Base-by-base conservation (phyloP, 768 basidiomycete genomes). In the Lyophyllum semitale region DNA sequence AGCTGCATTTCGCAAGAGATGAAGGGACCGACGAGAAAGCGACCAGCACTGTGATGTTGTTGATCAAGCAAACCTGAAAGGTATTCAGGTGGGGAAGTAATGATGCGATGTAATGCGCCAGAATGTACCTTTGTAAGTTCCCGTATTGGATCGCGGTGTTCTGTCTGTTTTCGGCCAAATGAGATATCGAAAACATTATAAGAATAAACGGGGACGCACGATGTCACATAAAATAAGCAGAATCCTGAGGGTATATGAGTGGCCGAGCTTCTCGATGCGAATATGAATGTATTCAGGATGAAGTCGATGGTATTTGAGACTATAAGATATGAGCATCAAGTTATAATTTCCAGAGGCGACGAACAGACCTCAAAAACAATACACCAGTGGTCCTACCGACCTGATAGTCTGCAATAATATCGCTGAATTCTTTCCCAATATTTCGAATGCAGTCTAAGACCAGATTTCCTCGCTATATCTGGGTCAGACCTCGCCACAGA, bases 231-330 rank as follows among this genome's bases (percentile, higher is more conserved):
- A 77, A 43, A 98, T 80, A 22, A 99, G 82, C 27, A 98, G 76
- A 52, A 99, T 83, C 44, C 97, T 77, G 15, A 98, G 79, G 57
- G 82, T 89, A 70, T 94, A 98, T 1, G 84, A 83, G 32, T 80
- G 81, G 3, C 88, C 91, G 18, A 99, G 84, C 61, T 86, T 88
- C 63, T 93, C 89, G 55, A 99, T 94, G 12, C 97, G 87, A 48
- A 83, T 82, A 68, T 93, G 92, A 53, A 99, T 88, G 68, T 99
- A 99, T 70, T 98, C 97, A 13, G 97, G 97, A 70, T 98, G 97
- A 13, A 99, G 82, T 48, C 95, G 89, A 65, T 98, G 95, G 62
- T 98, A 98, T 65, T 86, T 90, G 60, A 98, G 69, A 67, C 97
- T 98, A 57, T 18, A 29, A 8, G 8, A 20, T 17, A 17, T 54